Evolutionary conservation across 2,329 filamentous ascomycete genomes (phyloP), one percentile per base, ranked within the genome.

Genomic region (Pezicula radicicola): DNA sequence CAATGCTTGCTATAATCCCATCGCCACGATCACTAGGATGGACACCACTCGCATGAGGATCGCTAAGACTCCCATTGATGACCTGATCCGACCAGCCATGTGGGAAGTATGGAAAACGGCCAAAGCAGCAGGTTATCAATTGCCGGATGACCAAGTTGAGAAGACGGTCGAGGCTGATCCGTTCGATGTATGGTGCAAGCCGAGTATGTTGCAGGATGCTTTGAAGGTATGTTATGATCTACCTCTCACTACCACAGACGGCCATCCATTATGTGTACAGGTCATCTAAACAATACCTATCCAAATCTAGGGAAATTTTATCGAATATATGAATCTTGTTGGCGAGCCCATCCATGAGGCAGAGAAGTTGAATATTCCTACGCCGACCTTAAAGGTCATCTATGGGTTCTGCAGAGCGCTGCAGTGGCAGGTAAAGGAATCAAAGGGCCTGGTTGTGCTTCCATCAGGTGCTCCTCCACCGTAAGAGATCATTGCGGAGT

Each of bases 311-410:
- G 75, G 78, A 15, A 81, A 80, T 58, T 77, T 73, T 48, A 75
- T 80, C 72, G 78, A 81, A 59, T 64, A 80, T 55, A 78, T 81
- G 59, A 78, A 80, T 42, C 79, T 81, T 45, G 58, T 81, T 13
- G 78, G 78, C 1, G 79, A 80, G 58, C 77, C 78, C 6, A 70
- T 81, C 37, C 63, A 76, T 54, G 72, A 78, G 35, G 77, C 76
- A 8, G 66, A 74, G 54, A 71, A 70, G 52, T 66, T 75, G 46
- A 77, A 76, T 0, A 68, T 76, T 8, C 73, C 76, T 54, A 76
- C 78, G 70, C 76, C 76, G 5, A 66, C 75, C 57, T 53, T 80
- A 63, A 75, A 78, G 64, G 77, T 69, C n/a, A 63, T 80, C 58
- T 81, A 82, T 68, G 77, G 76, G 15, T 57, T 81, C 54, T 64